Percentiles rank a stretch among this genome's conserved stretches.
These are phyloP conservation scores for Rhazya stricta DNA, from an alignment of 257 asterid genomes.

Conservation along the genomic window DNA sequence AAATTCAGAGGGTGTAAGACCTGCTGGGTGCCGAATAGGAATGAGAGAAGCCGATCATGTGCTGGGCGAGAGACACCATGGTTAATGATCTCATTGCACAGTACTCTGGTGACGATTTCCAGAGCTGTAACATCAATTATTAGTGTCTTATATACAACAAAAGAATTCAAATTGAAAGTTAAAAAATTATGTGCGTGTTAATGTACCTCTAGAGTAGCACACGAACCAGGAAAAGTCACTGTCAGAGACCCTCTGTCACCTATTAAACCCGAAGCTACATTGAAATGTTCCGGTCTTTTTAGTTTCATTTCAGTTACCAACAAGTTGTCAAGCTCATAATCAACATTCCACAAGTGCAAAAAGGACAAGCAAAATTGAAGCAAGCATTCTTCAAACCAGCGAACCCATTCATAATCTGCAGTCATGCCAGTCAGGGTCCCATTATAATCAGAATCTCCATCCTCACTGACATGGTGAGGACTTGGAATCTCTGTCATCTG, in stretches of 20 bases:
- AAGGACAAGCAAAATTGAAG: conserved; percentile 82
- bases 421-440: conserved; percentile 31
- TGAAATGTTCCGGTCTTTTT: conserved; percentile 55
- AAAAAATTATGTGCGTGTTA: conserved; percentile 8
- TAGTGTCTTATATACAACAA: conserved; percentile 29
- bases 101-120: conserved; percentile 91
- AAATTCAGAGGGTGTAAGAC: conserved; percentile 28
- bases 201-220: conserved; percentile 75
- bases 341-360: conserved; percentile 92
- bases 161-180: neutral
- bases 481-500: conserved; percentile 29
- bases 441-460: conserved; percentile 24
- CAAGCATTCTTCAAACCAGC: conserved; percentile 55
- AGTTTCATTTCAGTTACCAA: conserved; percentile 81
- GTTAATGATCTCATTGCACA: conserved; percentile 91
- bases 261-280: conserved; percentile 78
- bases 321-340: conserved; percentile 68
- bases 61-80: conserved; percentile 96
- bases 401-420: conserved; percentile 46
- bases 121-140: conserved; percentile 55
- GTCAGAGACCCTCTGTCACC: conserved; percentile 96
- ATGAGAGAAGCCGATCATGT: conserved; percentile 75
- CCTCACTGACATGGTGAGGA: conserved; percentile 31
- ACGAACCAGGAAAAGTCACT: conserved; percentile 67
- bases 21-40: conserved; percentile 79